Evolutionary conservation across 352 stramenopile species (phyloP), one percentile per base, ranked within the genome.

Genomic region (Pseudoperonospora humuli): DNA sequence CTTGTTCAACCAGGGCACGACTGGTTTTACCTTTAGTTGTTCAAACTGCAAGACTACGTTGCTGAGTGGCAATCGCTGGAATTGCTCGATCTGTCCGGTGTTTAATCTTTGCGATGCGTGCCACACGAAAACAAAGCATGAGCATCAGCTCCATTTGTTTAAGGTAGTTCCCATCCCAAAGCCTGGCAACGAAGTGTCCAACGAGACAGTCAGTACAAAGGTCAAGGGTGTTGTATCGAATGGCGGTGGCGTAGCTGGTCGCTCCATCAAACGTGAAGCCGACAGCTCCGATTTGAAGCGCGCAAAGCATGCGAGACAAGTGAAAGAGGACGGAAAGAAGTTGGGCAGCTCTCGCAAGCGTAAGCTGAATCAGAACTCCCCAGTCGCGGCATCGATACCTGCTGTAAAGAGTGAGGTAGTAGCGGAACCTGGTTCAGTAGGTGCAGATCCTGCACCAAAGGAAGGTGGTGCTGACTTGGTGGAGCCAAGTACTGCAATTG

Each of bases 11-110:
- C 84, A 93, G 44, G 93, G 97, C 58, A 97, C 92, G 25, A 97
- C 95, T 8, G 97, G 97, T 28, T 98, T 98, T 72, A 93, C 96
- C 28, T 96, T 97, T 48, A 95, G 96, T 46, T 99, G 96, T 67
- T 90, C 80, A 3, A 75, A 86, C 10, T 99, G 95, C 65, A 92
- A 93, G 31, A 75, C 82, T 25, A 95, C 97, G 50, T 86, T 99
- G 54, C 66, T 97, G n/a, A 80, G 72, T 52, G 95, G 93, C 5
- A 95, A 96, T 45, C 82, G 93, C 15, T 98, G 91, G 77, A 96
- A 98, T 57, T 98, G 93, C 54, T 93, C 89, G 1, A 96, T 93
- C 21, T 98, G 94, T 57, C 85, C 87, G 13, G 86, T 97, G 31
- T 98, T 97, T 59, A 96, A 98, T 53, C 76, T 97, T 25, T 98